These are phyloP conservation scores for Westerdykella aurantiaca DNA, from an alignment of 2,329 filamentous ascomycete species.

Conservation along the genomic window DNA sequence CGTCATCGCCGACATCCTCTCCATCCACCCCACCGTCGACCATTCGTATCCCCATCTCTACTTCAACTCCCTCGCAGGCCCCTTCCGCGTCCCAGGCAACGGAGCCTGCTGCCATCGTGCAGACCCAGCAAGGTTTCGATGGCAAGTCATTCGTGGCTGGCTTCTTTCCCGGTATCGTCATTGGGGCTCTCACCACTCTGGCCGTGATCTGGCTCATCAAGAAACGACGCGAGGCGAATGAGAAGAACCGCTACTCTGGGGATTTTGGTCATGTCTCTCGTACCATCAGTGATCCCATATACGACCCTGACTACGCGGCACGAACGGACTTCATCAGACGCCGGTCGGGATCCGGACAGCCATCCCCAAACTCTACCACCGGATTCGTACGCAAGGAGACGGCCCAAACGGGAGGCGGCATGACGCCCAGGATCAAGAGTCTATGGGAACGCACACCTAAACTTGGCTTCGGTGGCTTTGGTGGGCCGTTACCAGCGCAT, in stretches of 20 bases:
- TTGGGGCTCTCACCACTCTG: slow-evolving; percentile 30
- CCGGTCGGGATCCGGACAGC: slow-evolving; percentile 19
- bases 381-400: slow-evolving; percentile 18
- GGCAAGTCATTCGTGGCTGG: slow-evolving; percentile 35
- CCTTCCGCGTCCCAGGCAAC: slow-evolving; percentile 28
- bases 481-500: slow-evolving; percentile 12
- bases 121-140: slow-evolving; percentile 21
- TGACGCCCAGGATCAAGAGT: slow-evolving; percentile 30
- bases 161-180: slow-evolving; percentile 34
- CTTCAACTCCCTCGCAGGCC: slow-evolving; percentile 21
- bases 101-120: slow-evolving; percentile 14
- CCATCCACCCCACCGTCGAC: slow-evolving; percentile 16
- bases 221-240: slow-evolving; percentile 26
- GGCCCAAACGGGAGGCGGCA: slow-evolving; percentile 18
- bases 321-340: slow-evolving; percentile 36
- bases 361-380: slow-evolving; percentile 22
- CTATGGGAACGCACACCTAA: slow-evolving; percentile 34
- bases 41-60: too few species aligned
- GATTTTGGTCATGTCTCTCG: slow-evolving; percentile 36
- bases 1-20: slow-evolving; percentile 17
- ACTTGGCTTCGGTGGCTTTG: slow-evolving; percentile 23
- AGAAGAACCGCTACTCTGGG: slow-evolving; percentile 30
- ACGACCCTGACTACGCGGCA: slow-evolving; percentile 30
- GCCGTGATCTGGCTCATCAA: slow-evolving; percentile 32
- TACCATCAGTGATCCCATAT: slow-evolving; percentile 37